Evolutionary conservation across 345 rosid genomes (phyloP).

Genomic region (Geranium brycei): DNA sequence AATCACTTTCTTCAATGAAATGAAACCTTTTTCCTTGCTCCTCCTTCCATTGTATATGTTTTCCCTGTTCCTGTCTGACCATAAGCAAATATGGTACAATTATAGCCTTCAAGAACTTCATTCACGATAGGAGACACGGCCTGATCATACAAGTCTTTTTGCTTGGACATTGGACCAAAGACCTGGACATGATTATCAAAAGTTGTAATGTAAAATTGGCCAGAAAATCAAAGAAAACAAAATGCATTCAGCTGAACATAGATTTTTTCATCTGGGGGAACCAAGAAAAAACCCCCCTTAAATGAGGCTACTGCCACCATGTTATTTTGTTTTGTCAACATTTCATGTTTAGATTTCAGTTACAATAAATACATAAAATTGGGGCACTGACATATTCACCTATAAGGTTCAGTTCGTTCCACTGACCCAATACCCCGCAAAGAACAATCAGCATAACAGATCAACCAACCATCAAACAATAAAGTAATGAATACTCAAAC

Average conservation of each 20-base stretch:
- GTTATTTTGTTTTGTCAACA: neutral
- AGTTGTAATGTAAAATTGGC: constrained; percentile 1
- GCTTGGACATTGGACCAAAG: constrained; percentile 86
- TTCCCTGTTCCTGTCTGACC: constrained; percentile 99
- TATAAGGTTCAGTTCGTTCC: neutral
- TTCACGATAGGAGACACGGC: constrained; percentile 83
- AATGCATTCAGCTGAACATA: neutral
- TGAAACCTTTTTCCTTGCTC: constrained; percentile 78
- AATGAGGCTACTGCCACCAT: neutral
- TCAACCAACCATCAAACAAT: neutral
- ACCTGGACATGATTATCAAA: constrained; percentile 30
- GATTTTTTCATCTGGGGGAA: neutral
- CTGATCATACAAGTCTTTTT: constrained; percentile 68
- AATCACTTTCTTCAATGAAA: neutral
- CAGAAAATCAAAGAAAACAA: neutral
- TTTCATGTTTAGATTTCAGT: neutral
- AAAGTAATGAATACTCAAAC: neutral
- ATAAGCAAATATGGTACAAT: constrained; percentile 97
- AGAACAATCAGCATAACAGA: neutral
- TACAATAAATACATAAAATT: neutral
- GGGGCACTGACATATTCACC: neutral
- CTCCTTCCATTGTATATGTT: constrained; percentile 99
- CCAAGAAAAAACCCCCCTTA: neutral
- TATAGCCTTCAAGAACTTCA: constrained; percentile 97
- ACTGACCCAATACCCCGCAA: neutral